A percentile compares a stretch with the other conserved stretches of the same genome.
Evolutionary conservation across 2,329 filamentous ascomycete species (phyloP).

Genomic region (Parastagonospora avenae): DNA sequence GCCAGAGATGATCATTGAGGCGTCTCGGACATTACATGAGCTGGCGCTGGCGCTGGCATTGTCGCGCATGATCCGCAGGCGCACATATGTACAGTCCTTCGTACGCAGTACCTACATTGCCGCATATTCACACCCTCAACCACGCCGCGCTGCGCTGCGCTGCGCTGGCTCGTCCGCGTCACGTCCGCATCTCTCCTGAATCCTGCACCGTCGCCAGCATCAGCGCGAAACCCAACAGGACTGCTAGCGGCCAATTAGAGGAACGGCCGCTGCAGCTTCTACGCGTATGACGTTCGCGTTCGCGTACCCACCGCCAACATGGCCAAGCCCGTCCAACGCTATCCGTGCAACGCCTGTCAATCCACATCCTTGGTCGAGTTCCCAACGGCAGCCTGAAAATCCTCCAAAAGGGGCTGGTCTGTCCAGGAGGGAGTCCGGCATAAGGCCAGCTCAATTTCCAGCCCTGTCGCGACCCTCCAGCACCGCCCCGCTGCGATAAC

Average conservation of each 20-base stretch:
- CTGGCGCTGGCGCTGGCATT: neutral
- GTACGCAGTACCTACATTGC: too few relatives aligned
- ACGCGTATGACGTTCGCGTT: slow-evolving; percentile 33
- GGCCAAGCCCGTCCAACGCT: slow-evolving; percentile 14
- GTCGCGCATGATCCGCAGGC: neutral
- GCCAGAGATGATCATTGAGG: slow-evolving; percentile 6
- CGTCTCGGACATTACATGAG: neutral
- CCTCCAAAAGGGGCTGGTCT: slow-evolving; percentile 14
- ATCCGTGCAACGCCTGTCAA: slow-evolving; percentile 30
- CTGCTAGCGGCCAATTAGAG: slow-evolving; percentile 18
- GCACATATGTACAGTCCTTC: neutral
- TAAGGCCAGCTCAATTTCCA: slow-evolving; percentile 18
- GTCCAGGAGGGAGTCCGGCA: slow-evolving; percentile 17
- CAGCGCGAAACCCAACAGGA: slow-evolving; percentile 23
- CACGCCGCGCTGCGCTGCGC: too few relatives aligned
- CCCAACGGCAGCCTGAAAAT: slow-evolving; percentile 30
- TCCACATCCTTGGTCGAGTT: slow-evolving; percentile 17
- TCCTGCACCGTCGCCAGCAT: slow-evolving; percentile 6
- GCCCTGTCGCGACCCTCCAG: slow-evolving; percentile 5
- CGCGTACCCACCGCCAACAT: slow-evolving; percentile 22
- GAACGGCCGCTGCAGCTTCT: slow-evolving; percentile 16
- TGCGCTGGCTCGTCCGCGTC: neutral
- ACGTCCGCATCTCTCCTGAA: neutral
- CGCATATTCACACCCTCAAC: too few relatives aligned
- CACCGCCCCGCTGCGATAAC: neutral